Evolutionary conservation across 2,329 filamentous ascomycete genomes (phyloP), one percentile per base, ranked within the genome.

Genomic region (Tolypocladium ophioglossoides): DNA sequence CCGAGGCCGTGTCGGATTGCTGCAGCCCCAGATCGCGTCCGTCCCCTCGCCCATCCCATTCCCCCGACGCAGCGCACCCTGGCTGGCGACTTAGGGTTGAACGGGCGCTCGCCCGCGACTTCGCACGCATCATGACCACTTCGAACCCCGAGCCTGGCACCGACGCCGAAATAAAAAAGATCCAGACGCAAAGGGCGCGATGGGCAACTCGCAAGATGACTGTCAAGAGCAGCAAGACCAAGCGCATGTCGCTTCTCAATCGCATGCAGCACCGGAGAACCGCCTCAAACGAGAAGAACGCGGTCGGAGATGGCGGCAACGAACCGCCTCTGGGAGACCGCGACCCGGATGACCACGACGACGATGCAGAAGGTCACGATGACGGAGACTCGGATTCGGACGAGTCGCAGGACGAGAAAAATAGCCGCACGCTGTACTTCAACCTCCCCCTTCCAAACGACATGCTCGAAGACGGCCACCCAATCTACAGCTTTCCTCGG

Each of bases 171-270:
- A 35, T 48, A 10, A 51, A 53, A 34, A 62, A 62, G 52, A 39
- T 57, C 32, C 56, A 67, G 54, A 86, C 85, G 24, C 90, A 92
- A 68, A 81, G 91, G 66, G 85, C 94, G 70, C 81, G 94, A 83
- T 97, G 94, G 94, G 92, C 94, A 20, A 97, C 94, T n/a, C 89
- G 91, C 65, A 89, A 90, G 68, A 82, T 88, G 70, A 84, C 85
- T 16, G 83, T 88, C 63, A 81, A 84, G 66, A 88, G 85, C 67
- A 89, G 87, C 59, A 77, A 79, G 62, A 79, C 82, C 68, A 97
- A 96, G 78, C 85, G 94, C 58, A 75, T 85, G 55, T 94, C 89
- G 48, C 85, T 97, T 59, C 82, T 94, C 64, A 85, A 87, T 64
- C 85, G 91, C 62, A 76, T 85, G 66, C 82, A 89, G 67, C 82